Evolutionary conservation across 129 eudicot species (phyloP), one percentile per base, ranked within the genome.

Genomic region (Lactuca sativa): DNA sequence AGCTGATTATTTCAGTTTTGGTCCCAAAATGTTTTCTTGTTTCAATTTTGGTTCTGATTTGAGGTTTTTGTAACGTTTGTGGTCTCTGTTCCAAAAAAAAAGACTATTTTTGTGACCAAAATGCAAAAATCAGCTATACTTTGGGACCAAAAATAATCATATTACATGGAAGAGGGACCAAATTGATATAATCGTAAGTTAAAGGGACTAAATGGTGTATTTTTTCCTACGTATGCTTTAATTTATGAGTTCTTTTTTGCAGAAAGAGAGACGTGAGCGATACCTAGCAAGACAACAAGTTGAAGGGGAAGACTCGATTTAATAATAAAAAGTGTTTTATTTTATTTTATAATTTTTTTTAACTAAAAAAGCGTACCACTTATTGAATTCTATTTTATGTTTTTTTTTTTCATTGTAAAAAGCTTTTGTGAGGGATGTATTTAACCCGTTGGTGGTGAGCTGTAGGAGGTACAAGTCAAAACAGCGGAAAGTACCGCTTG

Each of bases 181-280:
- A 25, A 25, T 25, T 25, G 30, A 25, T 40, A 40, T 2, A 40
- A 40, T 40, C 11, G 9, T 25, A 25, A 25, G 30, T 25, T 25
- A 25, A 43, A 25, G 7, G 38, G 7, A 25, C 15, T 57, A 57
- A 25, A 43, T 43, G 13, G 4, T 43, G 13, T 36, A 2, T 25
- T 41, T 51, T 3, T 49, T 7, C 41, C 4, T 7, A 17, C 18
- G 30, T 34, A 12, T 36, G 32, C 31, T 69, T 69, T 48, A 56
- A 41, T 7, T 41, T 41, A 30, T 14, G 64, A 57, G 12, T 71
- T 49, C 14, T 47, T 5, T 5, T 17, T 59, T 77, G 53, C 76
- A 92, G 98, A 92, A 92, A 82, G 98, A 92, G 79, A 75, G 98
- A 86, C 81, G 98, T 65, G 98, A 92, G 54, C 78, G 98, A 80